Evolutionary conservation across 129 eudicot genomes (phyloP), one percentile per base, ranked within the genome.

Genomic region (Smallanthus sonchifolius): DNA sequence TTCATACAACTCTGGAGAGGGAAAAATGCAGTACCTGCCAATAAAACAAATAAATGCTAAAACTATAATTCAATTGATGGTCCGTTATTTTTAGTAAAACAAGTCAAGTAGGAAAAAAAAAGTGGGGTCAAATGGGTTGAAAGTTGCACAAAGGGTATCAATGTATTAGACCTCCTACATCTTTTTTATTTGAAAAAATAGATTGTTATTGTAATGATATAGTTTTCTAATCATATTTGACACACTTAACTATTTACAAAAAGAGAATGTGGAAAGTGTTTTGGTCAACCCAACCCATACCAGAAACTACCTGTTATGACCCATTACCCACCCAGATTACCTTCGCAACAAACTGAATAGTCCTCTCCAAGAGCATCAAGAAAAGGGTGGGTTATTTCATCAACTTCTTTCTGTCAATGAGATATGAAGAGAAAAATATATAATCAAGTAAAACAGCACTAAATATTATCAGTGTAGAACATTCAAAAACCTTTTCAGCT

Each of bases 281-380:
- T 2, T 4, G 34, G 39, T 49, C 47, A 70, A 51, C 45, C n/a
- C 16, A 0, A 34, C 47, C 62, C 2, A 16, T 19, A 48, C 16
- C 10, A 35, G 32, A 49, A 2, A 68, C 3, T 20, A 43, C 39
- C 43, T 24, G 13, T 16, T 70, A 52, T 70, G 19, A 32, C 37
- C 48, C 42, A 55, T n/a, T 10, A 10, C 5, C 54, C 43, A 49
- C 68, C 70, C 15, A 49, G 61, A 79, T 70, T 67, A 95, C 99
- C 99, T 91, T 95, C 78, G 74, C 99, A 95, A 79, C 94, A 91
- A 71, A 68, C 73, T 24, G 97, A 88, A 79, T 91, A 95, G 77
- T 88, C 95, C 10, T 88, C 97, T 51, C 97, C 99, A 74, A 95
- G 96, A 75, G 99, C 99, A 85, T 95, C 90, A 48, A 95, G 89